These are phyloP conservation scores for Malassezia nana DNA, from an alignment of 1,284 basidiomycete species.

Conservation along the genomic window DNA sequence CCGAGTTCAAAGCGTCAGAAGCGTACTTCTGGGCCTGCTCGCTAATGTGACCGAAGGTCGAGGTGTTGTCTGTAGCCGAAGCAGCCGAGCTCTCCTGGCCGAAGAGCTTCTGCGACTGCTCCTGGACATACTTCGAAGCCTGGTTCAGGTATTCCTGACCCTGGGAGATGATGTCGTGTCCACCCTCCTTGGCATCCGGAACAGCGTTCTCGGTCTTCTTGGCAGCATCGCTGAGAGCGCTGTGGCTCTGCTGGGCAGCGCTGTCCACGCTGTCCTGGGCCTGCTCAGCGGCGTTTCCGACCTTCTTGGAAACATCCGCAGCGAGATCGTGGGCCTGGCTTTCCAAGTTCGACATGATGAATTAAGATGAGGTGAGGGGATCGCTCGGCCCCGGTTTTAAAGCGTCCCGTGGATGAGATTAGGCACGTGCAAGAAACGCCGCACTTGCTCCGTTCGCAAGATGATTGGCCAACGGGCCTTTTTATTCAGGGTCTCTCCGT, in stretches of 20 bases:
- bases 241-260: not conserved
- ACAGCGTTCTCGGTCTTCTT: slow-evolving; percentile 5
- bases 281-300: slow-evolving; percentile 2
- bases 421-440: not conserved
- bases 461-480: not conserved
- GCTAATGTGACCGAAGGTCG: not conserved
- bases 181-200: not conserved
- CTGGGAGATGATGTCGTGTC: not conserved
- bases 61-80: not conserved
- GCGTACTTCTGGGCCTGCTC: slow-evolving; percentile 16
- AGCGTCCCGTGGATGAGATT: not conserved
- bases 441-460: not conserved
- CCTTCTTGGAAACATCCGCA: not conserved
- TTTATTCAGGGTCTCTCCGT: not conserved
- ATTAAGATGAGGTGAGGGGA: not conserved
- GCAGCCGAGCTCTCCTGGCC: not conserved
- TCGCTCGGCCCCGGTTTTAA: not conserved
- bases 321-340: slow-evolving; percentile 1
- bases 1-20: slow-evolving; percentile 9
- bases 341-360: slow-evolving; percentile 3
- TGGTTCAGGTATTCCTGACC: slow-evolving; percentile 1
- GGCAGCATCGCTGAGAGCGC: not conserved
- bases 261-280: not conserved
- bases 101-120: slow-evolving; percentile 10
- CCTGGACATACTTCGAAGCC: slow-evolving; percentile 7